Conservation (phyloP, 768 basidiomycete genomes). For the Lactarius hengduanensis region DNA sequence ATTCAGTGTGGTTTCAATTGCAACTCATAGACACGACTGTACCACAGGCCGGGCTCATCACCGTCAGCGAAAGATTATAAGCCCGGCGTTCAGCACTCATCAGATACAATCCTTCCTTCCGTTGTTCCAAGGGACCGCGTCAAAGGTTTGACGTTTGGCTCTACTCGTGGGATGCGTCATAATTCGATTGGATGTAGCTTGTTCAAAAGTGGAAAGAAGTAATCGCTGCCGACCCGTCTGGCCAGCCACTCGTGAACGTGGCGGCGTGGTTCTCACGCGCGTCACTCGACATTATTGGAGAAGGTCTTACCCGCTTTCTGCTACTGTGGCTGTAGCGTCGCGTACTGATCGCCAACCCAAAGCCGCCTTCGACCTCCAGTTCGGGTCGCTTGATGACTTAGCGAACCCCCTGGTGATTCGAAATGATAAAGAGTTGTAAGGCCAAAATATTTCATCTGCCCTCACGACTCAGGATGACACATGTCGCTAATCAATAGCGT, state of each 20-base stretch:
- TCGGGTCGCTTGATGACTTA: slow-evolving; percentile 30
- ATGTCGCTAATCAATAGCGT: slow-evolving; percentile 5
- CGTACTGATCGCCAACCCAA: background rate
- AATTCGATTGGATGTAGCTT: slow-evolving; percentile 21
- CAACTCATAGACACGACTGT: background rate
- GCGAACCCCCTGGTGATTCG: slow-evolving; percentile 28
- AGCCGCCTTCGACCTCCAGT: slow-evolving; percentile 33
- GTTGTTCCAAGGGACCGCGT: slow-evolving; percentile 27
- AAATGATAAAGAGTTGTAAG: slow-evolving; percentile 32
- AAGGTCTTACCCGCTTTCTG: slow-evolving; percentile 20
- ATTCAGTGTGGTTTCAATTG: background rate
- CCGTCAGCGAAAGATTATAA: slow-evolving; percentile 33
- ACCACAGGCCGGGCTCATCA: slow-evolving; percentile 28
- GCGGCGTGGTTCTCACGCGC: slow-evolving; percentile 30
- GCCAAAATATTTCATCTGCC: background rate
- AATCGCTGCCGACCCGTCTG: background rate
- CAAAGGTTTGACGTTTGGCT: slow-evolving; percentile 24
- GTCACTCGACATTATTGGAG: slow-evolving; percentile 33
- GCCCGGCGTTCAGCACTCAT: slow-evolving; percentile 31
- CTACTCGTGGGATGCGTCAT: too few species aligned
- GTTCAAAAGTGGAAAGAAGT: slow-evolving; percentile 32
- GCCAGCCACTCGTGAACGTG: slow-evolving; percentile 26
- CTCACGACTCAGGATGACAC: background rate
- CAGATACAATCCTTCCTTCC: slow-evolving; percentile 32
- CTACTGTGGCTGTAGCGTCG: background rate